A percentile compares a stretch with the other conserved stretches of the same genome.
Conservation (phyloP, 192 early-diverging fungal genomes). For the Dissophora globulifera region DNA sequence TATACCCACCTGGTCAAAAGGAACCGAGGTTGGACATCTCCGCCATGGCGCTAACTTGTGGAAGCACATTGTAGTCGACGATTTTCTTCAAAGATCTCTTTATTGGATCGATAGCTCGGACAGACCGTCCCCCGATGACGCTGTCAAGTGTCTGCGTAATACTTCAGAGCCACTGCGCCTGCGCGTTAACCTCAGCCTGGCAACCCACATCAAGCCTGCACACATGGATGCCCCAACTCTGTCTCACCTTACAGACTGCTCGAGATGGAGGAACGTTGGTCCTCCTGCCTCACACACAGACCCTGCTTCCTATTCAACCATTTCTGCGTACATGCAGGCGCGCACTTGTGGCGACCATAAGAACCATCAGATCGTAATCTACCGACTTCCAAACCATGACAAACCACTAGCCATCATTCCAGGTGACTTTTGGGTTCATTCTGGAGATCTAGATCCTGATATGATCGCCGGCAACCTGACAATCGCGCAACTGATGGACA, state of each 20-base stretch:
- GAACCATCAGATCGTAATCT: constrained; percentile 16
- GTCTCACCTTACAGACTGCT: neutral
- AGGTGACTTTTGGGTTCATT: constrained; percentile 11
- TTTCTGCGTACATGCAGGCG: constrained; percentile 26
- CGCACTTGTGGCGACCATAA: neutral
- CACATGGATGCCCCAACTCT: neutral
- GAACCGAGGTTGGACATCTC: constrained; percentile 5
- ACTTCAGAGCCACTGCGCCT: neutral
- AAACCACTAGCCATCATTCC: constrained; percentile 18
- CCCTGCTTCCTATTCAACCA: neutral
- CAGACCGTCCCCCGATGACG: neutral
- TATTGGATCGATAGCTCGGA: neutral
- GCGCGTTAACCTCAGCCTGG: neutral
- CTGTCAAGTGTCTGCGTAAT: neutral
- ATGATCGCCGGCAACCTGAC: neutral
- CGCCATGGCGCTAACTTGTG: neutral
- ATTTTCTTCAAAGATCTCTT: neutral
- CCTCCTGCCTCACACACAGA: constrained; percentile 15
- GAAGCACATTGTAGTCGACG: constrained; percentile 15
- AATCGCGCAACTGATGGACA: constrained; percentile 33
- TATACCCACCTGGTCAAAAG: neutral
- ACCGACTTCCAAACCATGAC: constrained; percentile 14
- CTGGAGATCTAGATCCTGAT: neutral
- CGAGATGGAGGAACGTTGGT: constrained; percentile 17
- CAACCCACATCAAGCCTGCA: neutral